phyloP scores from a whole-genome alignment of 2,329 filamentous ascomycete genomes.

The Ascochyta fabae region DNA sequence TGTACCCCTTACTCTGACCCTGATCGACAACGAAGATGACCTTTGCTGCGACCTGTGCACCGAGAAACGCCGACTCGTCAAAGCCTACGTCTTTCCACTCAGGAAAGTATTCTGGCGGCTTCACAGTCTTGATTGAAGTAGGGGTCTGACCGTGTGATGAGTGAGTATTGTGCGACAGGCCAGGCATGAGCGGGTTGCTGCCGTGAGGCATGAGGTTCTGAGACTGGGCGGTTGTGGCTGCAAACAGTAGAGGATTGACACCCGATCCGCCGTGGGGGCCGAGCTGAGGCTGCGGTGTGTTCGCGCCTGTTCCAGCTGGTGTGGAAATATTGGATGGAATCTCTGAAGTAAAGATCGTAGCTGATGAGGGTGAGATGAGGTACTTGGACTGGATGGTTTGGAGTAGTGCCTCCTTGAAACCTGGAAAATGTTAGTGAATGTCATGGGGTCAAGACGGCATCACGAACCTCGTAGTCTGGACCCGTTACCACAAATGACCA shows the following conservation, averaged over 20 bases:
- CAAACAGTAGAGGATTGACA: conserved; percentile 90
- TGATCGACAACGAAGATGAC: conserved; percentile 74
- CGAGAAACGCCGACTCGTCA: conserved; percentile 86
- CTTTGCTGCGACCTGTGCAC: conserved; percentile 84
- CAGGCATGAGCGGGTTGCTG: conserved; percentile 37
- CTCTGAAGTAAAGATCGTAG: conserved; percentile 96
- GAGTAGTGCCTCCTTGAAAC: conserved; percentile 88
- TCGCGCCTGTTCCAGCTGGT: conserved; percentile 85
- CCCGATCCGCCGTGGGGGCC: conserved; percentile 58
- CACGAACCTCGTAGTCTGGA: conserved; percentile 65
- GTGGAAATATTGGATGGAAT: conserved; percentile 93
- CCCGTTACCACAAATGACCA: conserved; percentile 92
- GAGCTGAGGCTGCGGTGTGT: conserved; percentile 75
- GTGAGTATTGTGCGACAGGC: conserved; percentile 59
- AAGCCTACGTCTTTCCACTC: conserved; percentile 81
- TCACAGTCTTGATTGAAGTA: conserved; percentile 79
- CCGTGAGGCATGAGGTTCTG: conserved; percentile 55
- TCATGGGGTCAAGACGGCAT: background rate
- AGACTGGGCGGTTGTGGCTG: conserved; percentile 78
- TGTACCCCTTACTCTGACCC: conserved; percentile 70
- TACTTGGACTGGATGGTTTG: conserved; percentile 81
- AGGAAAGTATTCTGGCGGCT: conserved; percentile 81
- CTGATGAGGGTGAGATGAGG: conserved; percentile 87
- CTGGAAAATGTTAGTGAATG: conserved; percentile 52
- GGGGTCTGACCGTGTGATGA: conserved; percentile 76